Evolutionary conservation across 257 asterid genomes (phyloP).

Genomic region (Salvia splendens): DNA sequence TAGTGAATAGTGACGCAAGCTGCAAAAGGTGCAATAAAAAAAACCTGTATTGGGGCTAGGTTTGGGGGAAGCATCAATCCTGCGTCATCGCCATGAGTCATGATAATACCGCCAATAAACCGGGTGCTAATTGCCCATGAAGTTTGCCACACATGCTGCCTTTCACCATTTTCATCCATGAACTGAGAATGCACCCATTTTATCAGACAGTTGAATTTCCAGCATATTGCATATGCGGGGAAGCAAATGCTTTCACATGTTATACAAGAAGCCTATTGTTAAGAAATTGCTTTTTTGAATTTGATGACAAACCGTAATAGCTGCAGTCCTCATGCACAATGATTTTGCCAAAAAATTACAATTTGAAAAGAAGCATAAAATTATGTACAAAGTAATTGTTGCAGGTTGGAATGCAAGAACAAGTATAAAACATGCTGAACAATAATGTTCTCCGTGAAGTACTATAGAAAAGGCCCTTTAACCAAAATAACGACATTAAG

Average conservation of each 20-base stretch:
- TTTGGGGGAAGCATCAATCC: slow-evolving; percentile 95
- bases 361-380: not conserved
- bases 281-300: not conserved
- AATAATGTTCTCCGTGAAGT: slow-evolving; percentile 1
- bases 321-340: slow-evolving; percentile 10
- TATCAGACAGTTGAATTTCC: slow-evolving; percentile 10
- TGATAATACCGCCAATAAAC: slow-evolving; percentile 93
- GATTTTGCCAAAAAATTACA: slow-evolving; percentile 4
- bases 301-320: slow-evolving; percentile 9
- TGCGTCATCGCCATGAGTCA: slow-evolving; percentile 97
- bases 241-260: not conserved
- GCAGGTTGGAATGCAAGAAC: no score
- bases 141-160: slow-evolving; percentile 98
- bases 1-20: not conserved
- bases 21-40: slow-evolving; percentile 29
- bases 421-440: slow-evolving; percentile 1
- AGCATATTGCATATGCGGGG: slow-evolving; percentile 14
- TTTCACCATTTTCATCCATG: slow-evolving; percentile 90
- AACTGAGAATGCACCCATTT: slow-evolving; percentile 52
- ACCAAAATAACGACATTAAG: not conserved
- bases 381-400: not conserved
- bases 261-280: no score
- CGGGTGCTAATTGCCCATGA: slow-evolving; percentile 98
- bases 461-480: not conserved
- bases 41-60: slow-evolving; percentile 90